These are phyloP conservation scores for Penicillium verrucosum DNA, from an alignment of 2,329 filamentous ascomycete species.

Conservation along the genomic window DNA sequence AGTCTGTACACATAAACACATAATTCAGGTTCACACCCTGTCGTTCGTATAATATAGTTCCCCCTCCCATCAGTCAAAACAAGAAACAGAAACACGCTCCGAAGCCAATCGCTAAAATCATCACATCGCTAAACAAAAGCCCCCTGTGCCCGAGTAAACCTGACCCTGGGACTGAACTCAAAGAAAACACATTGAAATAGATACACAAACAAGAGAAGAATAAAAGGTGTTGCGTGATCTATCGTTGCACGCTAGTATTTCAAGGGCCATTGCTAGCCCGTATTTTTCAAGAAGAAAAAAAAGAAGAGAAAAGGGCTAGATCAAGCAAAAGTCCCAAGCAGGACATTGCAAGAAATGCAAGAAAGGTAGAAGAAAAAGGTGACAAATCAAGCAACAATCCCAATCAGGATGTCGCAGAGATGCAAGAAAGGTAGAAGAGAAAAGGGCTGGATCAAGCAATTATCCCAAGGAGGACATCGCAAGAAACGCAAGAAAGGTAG, in stretches of 20 bases:
- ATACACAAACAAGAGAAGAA: slow-evolving; percentile 5
- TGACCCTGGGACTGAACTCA: neutral
- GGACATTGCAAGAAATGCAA: neutral
- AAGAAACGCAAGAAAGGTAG: slow-evolving; percentile 3
- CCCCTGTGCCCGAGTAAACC: slow-evolving; percentile 1
- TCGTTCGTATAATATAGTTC: slow-evolving; percentile 15
- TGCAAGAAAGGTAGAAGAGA: neutral
- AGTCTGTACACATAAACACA: slow-evolving; percentile 12
- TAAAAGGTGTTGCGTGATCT: slow-evolving; percentile 15
- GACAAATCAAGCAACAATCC: neutral
- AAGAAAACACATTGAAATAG: slow-evolving; percentile 1
- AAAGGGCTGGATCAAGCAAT: neutral
- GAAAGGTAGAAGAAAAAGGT: neutral
- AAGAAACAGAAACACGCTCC: slow-evolving; percentile 15
- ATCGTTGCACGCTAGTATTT: slow-evolving; percentile 16
- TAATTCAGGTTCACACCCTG: slow-evolving; percentile 2
- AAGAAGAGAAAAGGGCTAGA: neutral
- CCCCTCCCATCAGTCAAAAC: slow-evolving; percentile 13
- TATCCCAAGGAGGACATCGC: neutral
- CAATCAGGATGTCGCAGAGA: neutral
- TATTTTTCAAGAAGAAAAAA: slow-evolving; percentile 3
- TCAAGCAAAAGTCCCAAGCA: no score
- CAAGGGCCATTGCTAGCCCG: slow-evolving; percentile 15
- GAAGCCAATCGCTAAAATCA: slow-evolving; percentile 17
- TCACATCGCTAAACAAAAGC: slow-evolving; percentile 2